Evolutionary conservation across 139 green algal species (phyloP), one percentile per base, ranked within the genome.

Genomic region (Astrephomene gubernaculifera): DNA sequence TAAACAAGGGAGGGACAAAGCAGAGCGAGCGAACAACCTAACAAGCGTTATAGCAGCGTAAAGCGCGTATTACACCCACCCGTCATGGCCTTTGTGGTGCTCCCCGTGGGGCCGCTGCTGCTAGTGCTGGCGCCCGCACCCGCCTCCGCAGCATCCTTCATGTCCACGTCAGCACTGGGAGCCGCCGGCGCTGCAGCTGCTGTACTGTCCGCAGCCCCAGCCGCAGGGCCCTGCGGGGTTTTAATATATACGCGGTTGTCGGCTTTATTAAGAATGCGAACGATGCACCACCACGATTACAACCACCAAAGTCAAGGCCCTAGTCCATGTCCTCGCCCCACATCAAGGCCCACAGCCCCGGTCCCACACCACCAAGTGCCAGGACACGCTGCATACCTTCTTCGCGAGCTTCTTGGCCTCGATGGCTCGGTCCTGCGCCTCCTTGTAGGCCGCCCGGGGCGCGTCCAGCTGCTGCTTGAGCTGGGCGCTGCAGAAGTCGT

Each of bases 401-500:
- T 90, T 90, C 27, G 72, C 80, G 12, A 85, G 61, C 84, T 91
- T 89, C 49, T 61, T 76, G 63, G 63, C 64, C 83, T 89, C 83
- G 7, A 91, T 81, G 1, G 61, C 41, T 2, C 49, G 43, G 82
- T 94, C 86, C 74, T 89, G 80, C 22, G 76, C 63, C 52, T 86
- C 87, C 81, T 91, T 92, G 82, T 88, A 72, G 17, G 89, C 94
- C 4, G 89, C 83, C 53, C 96, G 89, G 10, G 95, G 93, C 24
- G 70, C 93, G 22, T 97, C 90, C 61, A 99, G 92, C 87, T 94
- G 44, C 83, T 90, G 72, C 87, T 99, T 94, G n/a, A 98, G 86
- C 82, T 96, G 92, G 1, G 90, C 74, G 0, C 82, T 92, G 92
- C 96, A 99, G 79, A 98, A 97, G n/a, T 99, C 96, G 73, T 96